A percentile compares a stretch with the other conserved stretches of the same genome.
Evolutionary conservation across 2,329 filamentous ascomycete genomes (phyloP).

Genomic region (Aschersonia sp.): DNA sequence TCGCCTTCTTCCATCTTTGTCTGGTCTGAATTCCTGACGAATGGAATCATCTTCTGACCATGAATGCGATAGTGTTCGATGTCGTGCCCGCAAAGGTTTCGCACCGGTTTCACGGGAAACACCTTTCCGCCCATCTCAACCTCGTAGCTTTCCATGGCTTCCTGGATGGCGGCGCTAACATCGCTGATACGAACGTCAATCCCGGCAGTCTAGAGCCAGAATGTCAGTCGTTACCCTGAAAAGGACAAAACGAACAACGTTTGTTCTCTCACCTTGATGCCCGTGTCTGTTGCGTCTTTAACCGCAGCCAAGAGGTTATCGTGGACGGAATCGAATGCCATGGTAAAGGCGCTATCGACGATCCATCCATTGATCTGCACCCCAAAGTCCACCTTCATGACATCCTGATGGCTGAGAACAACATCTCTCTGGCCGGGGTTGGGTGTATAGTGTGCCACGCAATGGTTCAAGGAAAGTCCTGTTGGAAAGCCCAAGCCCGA

Average conservation of each 20-base stretch:
- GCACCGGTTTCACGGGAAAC: slow-evolving; percentile 70
- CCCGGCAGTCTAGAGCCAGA: slow-evolving; percentile 65
- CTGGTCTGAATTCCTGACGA: slow-evolving; percentile 75
- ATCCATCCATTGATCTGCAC: slow-evolving; percentile 71
- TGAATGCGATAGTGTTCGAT: slow-evolving; percentile 85
- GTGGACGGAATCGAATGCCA: slow-evolving; percentile 62
- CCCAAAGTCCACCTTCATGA: slow-evolving; percentile 73
- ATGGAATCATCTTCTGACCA: slow-evolving; percentile 83
- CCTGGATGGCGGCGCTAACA: slow-evolving; percentile 72
- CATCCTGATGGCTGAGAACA: slow-evolving; percentile 55
- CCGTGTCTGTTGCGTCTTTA: slow-evolving; percentile 63
- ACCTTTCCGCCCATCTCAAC: slow-evolving; percentile 68
- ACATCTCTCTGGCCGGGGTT: slow-evolving; percentile 61
- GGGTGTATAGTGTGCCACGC: slow-evolving; percentile 75
- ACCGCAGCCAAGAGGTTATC: slow-evolving; percentile 62
- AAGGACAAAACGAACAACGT: neutral
- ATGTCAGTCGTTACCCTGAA: neutral
- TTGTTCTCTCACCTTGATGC: neutral
- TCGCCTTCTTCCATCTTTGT: slow-evolving; percentile 98
- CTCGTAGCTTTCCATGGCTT: slow-evolving; percentile 89
- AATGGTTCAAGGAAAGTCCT: slow-evolving; percentile 71
- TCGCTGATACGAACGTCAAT: slow-evolving; percentile 85
- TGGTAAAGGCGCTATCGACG: slow-evolving; percentile 69
- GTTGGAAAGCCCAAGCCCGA: slow-evolving; percentile 81
- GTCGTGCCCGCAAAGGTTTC: slow-evolving; percentile 79